A percentile compares a stretch with the other conserved stretches of the same genome.
These are phyloP conservation scores for Colletotrichum endophyticum DNA, from an alignment of 2,329 filamentous ascomycete genomes.

Conservation along the genomic window DNA sequence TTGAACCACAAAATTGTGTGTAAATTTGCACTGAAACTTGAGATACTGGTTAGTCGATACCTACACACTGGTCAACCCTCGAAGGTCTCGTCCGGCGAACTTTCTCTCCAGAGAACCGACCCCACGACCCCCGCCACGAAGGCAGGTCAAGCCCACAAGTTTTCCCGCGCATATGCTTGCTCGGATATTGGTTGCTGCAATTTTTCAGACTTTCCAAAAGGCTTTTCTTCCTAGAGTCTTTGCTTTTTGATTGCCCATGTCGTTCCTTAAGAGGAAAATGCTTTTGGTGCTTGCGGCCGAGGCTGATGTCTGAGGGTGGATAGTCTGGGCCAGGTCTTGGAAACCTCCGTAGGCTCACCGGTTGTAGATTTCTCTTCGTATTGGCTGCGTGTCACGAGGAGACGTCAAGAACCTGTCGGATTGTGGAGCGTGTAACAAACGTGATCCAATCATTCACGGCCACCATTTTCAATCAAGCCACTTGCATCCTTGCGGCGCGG, in stretches of 20 bases:
- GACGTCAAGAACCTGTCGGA: background rate
- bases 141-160: background rate
- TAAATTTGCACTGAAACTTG: background rate
- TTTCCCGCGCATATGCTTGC: background rate
- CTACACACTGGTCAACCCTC: background rate
- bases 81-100: background rate
- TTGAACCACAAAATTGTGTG: background rate
- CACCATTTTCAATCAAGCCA: background rate
- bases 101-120: background rate
- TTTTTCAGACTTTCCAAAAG: background rate
- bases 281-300: background rate
- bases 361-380: background rate
- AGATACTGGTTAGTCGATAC: background rate
- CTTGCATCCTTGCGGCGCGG: conserved; percentile 11
- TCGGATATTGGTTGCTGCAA: background rate
- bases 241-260: background rate
- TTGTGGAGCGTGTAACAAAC: background rate
- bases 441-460: background rate
- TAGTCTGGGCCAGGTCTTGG: background rate
- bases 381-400: background rate
- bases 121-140: background rate
- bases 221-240: background rate
- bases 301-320: background rate
- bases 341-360: background rate
- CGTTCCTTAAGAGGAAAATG: background rate